phyloP scores from a whole-genome alignment of 345 rosid species.

The Ricinus communis region DNA sequence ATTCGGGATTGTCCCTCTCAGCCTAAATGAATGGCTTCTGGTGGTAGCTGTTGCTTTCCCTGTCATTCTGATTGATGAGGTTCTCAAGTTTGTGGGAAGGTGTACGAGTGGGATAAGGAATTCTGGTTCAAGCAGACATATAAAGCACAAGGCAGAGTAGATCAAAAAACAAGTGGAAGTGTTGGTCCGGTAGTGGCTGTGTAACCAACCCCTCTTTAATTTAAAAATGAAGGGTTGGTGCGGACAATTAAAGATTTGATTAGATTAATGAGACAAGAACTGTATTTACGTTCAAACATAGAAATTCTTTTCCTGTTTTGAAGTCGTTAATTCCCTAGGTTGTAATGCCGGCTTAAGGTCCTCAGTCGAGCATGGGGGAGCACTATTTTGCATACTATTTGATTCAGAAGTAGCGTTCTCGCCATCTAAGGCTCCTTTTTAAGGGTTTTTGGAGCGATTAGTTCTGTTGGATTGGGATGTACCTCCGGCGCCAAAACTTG shows the following conservation, averaged over 20 bases:
- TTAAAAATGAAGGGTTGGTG: neutral
- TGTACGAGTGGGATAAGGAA: slow-evolving; percentile 42
- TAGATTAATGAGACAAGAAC: slow-evolving; percentile 15
- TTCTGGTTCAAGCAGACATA: slow-evolving; percentile 27
- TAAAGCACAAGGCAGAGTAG: slow-evolving; percentile 63
- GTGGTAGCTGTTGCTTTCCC: slow-evolving; percentile 81
- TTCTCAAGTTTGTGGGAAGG: slow-evolving; percentile 81
- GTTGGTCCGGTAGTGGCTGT: neutral
- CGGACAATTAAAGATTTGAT: slow-evolving; percentile 1
- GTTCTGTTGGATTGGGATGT: too few species aligned
- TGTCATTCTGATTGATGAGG: slow-evolving; percentile 79
- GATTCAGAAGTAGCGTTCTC: too few species aligned
- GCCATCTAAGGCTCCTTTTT: too few species aligned
- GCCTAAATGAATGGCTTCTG: slow-evolving; percentile 82
- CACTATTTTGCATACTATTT: too few species aligned
- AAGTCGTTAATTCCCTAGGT: too few species aligned
- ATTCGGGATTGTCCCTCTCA: slow-evolving; percentile 80
- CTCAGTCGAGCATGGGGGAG: too few species aligned
- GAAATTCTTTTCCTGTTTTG: neutral
- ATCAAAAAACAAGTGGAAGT: neutral
- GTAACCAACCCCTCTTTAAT: neutral
- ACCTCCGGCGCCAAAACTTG: too few species aligned
- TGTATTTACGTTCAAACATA: neutral
- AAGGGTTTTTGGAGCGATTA: too few species aligned
- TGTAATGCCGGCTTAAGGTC: too few species aligned